Conservation (phyloP, 345 rosid genomes). For the Xanthoceras sorbifolium region DNA sequence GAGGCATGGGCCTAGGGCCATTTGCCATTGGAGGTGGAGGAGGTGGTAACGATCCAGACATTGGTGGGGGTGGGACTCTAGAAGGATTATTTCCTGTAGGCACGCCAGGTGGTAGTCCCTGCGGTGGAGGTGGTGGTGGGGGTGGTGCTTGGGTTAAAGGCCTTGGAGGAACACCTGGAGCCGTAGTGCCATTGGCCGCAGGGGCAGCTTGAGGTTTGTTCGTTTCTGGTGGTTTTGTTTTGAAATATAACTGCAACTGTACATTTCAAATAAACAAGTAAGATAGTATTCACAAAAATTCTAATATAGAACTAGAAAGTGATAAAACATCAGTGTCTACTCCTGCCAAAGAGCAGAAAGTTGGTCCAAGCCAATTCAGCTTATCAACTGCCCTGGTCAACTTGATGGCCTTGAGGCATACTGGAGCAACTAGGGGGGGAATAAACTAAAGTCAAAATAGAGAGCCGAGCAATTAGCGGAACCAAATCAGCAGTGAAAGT, state of each 20-base stretch:
- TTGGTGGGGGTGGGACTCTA: conserved; percentile 52
- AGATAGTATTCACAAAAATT: not conserved
- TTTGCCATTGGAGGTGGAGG: conserved; percentile 82
- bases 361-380: not conserved
- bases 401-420: not conserved
- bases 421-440: not conserved
- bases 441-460: not conserved
- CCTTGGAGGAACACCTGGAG: conserved; percentile 64
- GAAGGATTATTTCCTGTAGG: conserved; percentile 39
- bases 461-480: not conserved
- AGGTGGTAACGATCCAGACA: conserved; percentile 62
- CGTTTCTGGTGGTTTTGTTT: conserved; percentile 74
- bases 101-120: conserved; percentile 52
- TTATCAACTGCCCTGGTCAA: not conserved
- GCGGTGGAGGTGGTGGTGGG: conserved; percentile 75
- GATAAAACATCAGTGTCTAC: not conserved
- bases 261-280: conserved; percentile 11
- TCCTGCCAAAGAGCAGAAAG: not conserved
- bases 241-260: conserved; percentile 94
- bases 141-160: conserved; percentile 61
- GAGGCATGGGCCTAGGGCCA: conserved; percentile 73
- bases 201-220: conserved; percentile 67
- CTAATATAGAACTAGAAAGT: not conserved
- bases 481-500: not conserved
- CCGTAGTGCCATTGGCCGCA: conserved; percentile 59